Evolutionary conservation across 164 flowering plant species (phyloP).

Genomic region (Annona cherimola): DNA sequence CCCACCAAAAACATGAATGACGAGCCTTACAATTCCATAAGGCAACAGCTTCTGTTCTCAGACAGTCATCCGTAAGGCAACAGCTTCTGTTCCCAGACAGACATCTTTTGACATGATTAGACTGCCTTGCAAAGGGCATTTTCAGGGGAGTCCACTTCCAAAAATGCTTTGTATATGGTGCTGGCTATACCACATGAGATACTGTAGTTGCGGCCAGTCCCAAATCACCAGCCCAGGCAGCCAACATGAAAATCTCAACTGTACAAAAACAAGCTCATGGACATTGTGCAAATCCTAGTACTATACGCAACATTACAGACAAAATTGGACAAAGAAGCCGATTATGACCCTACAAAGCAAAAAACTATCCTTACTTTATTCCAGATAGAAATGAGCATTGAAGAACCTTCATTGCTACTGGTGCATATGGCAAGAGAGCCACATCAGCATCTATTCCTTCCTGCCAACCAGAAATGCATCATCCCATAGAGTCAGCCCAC

Average conservation of each 20-base stretch:
- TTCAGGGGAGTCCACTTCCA: no score
- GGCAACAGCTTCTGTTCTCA: no score
- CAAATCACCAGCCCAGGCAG: background rate
- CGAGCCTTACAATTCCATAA: no score
- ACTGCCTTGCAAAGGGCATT: no score
- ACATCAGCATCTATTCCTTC: constrained; percentile 45
- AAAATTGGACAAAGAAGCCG: background rate
- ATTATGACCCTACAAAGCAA: no score
- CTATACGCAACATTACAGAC: background rate
- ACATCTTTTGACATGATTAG: no score
- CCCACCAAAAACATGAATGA: no score
- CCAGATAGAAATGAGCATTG: constrained; percentile 87
- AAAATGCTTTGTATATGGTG: no score
- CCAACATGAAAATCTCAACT: background rate
- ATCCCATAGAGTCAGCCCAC: background rate
- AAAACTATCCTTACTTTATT: constrained; percentile 40
- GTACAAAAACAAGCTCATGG: background rate
- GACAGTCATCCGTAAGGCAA: no score
- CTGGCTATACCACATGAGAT: no score
- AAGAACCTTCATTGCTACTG: constrained; percentile 73
- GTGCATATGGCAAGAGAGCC: constrained; percentile 71
- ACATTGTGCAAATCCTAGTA: background rate
- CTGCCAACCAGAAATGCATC: constrained; percentile 31
- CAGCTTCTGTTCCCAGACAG: no score
- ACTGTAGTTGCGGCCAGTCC: background rate